Percentiles rank a stretch among this genome's conserved stretches.
phyloP scores from a whole-genome alignment of 495 filamentous ascomycete genomes.

The Hyphodiscus hymeniophilus region DNA sequence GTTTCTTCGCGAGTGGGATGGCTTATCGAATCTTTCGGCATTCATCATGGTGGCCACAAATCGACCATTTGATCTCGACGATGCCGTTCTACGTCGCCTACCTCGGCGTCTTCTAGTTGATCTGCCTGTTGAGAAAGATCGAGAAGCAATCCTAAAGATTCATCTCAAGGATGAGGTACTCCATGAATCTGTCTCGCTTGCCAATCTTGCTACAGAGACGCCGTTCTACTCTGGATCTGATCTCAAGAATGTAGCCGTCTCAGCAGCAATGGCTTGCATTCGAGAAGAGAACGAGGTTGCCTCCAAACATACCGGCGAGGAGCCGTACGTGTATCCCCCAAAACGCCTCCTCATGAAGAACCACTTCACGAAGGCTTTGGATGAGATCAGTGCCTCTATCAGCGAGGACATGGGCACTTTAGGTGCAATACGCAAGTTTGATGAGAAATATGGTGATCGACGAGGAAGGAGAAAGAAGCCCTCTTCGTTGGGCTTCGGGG shows the following conservation, averaged over 20 bases:
- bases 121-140: conserved; percentile 69
- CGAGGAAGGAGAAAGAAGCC: conserved; percentile 57
- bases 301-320: conserved; percentile 35
- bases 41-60: conserved; percentile 99
- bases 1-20: conserved; percentile 97
- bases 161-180: conserved; percentile 74
- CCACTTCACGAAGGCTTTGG: conserved; percentile 80
- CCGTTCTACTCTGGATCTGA: conserved; percentile 96
- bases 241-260: conserved; percentile 87
- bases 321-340: conserved; percentile 50
- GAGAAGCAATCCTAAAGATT: conserved; percentile 72
- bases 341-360: conserved; percentile 53
- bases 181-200: conserved; percentile 58
- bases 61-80: conserved; percentile 87
- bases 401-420: conserved; percentile 90
- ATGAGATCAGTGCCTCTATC: conserved; percentile 87
- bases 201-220: conserved; percentile 63
- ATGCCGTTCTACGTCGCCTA: conserved; percentile 79
- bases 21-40: conserved; percentile 73
- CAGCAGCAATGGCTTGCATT: conserved; percentile 82
- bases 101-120: conserved; percentile 83
- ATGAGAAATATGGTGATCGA: conserved; percentile 92
- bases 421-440: conserved; percentile 84
- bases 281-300: conserved; percentile 65
- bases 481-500: conserved; percentile 56